Evolutionary conservation across 805 yeast species (phyloP), one percentile per base, ranked within the genome.

Genomic region (Debaryomyces tyrocola): DNA sequence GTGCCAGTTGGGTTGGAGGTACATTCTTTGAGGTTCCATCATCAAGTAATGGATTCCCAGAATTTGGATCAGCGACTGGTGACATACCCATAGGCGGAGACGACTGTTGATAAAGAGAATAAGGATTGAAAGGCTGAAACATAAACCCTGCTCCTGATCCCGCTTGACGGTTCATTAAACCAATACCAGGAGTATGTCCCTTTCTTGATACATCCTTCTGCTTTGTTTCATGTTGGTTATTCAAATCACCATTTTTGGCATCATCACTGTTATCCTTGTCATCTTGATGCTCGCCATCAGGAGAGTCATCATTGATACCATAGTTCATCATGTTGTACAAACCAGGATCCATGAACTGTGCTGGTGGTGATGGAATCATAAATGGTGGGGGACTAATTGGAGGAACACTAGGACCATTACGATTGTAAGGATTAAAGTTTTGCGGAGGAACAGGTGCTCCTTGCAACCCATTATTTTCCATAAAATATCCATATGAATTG

Each of bases 111-210:
- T 64, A 69, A 55, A 66, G 56, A 9, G 71, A 67, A 55, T 78
- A 79, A 1, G 83, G 81, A 48, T 61, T 67, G 52, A 78, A 80
- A 0, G 79, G 75, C 18, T 77, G 79, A 58, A 77, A 73, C 70
- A 78, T 67, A 53, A 72, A 79, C 1, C 76, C 72, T 8, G 72
- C 60, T 1, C 62, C 60, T 4, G 62, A 58, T 11, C 66, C 64
- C 24, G 56, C 46, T 20, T 60, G 62, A 6, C 73, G 62, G 45
- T 69, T 69, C 69, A 67, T 62, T 42, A 69, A 51, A 4, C 76
- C 77, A 40, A 72, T 66, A 0, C 69, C 67, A 15, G 51, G 52
- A 4, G 50, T 34, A 24, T 47, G 54, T 12, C 37, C 24, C n/a
- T 42, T 48, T 31, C 34, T 31, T 28, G 31, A 14, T 12, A 27